Conservation (phyloP, 768 basidiomycete species). For the Pleurotus ostreatus region DNA sequence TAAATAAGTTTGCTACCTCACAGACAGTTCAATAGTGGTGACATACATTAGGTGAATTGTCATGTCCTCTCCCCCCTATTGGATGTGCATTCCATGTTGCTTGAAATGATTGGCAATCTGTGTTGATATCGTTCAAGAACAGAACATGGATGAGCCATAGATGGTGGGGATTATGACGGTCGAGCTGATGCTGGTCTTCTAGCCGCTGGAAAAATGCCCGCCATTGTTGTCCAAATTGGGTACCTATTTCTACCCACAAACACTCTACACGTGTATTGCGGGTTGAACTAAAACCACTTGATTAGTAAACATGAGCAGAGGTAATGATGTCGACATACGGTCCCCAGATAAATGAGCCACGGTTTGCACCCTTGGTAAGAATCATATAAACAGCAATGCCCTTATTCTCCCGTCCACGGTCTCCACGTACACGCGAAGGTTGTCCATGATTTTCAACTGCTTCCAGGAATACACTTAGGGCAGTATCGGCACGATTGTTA, state of each 20-base stretch:
- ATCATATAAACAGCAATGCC: conserved; percentile 30
- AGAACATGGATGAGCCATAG: conserved; percentile 37
- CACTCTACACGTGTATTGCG: conserved; percentile 32
- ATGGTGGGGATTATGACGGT: conserved; percentile 21
- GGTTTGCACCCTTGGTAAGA: conserved; percentile 20
- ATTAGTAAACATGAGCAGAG: neutral
- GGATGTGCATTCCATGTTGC: conserved; percentile 28
- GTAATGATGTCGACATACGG: neutral
- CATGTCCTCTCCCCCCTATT: conserved; percentile 14
- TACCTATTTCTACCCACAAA: conserved; percentile 36
- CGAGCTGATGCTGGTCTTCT: conserved; percentile 25
- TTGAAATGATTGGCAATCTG: conserved; percentile 21
- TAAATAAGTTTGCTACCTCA: neutral
- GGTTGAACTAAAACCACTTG: conserved; percentile 19
- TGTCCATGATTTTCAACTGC: conserved; percentile 17
- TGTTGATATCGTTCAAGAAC: conserved; percentile 24
- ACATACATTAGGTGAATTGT: conserved; percentile 8
- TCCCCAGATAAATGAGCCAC: conserved; percentile 32
- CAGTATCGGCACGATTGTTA: conserved; percentile 25
- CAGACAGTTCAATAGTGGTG: neutral
- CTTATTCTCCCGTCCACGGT: conserved; percentile 32
- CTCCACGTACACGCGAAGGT: conserved; percentile 26
- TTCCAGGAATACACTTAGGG: conserved; percentile 20
- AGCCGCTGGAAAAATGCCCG: conserved; percentile 29
- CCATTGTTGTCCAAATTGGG: conserved; percentile 31